phyloP scores from a whole-genome alignment of 2,329 filamentous ascomycete species.

The Phaeophleospora eucalypticola region DNA sequence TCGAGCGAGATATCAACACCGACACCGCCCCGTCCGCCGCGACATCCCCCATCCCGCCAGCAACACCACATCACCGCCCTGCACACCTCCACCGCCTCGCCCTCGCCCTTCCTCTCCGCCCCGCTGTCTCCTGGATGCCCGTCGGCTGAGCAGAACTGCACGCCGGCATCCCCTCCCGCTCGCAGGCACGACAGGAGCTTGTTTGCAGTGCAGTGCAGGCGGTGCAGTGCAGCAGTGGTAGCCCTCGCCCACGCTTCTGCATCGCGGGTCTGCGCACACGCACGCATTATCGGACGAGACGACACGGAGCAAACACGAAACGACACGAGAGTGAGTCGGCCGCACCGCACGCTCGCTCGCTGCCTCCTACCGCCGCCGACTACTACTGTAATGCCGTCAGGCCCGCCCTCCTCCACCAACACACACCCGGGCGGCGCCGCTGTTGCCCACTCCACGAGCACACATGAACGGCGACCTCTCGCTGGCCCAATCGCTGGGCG shows the following conservation, averaged over 20 bases:
- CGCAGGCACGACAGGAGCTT: background rate
- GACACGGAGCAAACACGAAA: too few relatives aligned
- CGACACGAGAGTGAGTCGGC: background rate
- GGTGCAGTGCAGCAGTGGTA: too few relatives aligned
- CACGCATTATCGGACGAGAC: too few relatives aligned
- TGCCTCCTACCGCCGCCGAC: background rate
- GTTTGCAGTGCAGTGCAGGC: background rate
- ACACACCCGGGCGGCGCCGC: constrained; percentile 1
- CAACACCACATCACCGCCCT: background rate
- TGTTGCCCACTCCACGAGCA: constrained; percentile 23
- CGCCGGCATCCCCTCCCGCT: background rate
- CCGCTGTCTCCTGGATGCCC: background rate
- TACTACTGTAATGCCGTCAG: constrained; percentile 4
- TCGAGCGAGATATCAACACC: background rate
- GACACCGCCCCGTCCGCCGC: background rate
- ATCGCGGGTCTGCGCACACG: too few relatives aligned
- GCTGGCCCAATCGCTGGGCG: constrained; percentile 86
- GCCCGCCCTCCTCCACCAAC: background rate
- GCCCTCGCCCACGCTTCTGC: too few relatives aligned
- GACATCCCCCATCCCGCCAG: too few relatives aligned
- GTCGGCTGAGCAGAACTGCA: background rate
- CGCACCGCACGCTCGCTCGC: background rate
- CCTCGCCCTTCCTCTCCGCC: too few relatives aligned
- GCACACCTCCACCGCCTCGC: background rate
- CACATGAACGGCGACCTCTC: constrained; percentile 88